These are phyloP conservation scores for Henckelia pumila DNA, from an alignment of 257 asterid genomes.

Conservation along the genomic window DNA sequence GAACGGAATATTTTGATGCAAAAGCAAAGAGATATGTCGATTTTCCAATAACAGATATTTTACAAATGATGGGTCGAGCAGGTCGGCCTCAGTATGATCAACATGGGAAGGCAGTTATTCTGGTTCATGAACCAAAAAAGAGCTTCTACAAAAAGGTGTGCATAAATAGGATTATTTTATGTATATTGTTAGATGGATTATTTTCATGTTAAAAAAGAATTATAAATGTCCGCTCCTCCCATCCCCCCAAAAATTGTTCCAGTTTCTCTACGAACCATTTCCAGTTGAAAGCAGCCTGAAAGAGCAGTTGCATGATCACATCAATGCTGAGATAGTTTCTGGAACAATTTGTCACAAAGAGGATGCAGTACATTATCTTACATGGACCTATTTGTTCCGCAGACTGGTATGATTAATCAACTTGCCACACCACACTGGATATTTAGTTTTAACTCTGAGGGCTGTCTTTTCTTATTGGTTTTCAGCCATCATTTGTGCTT, in stretches of 20 bases:
- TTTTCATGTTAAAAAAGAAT: slow-evolving; percentile 19
- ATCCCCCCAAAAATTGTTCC: slow-evolving; percentile 23
- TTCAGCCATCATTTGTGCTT: too few species aligned
- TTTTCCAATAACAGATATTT: slow-evolving; percentile 92
- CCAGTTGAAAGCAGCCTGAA: slow-evolving; percentile 99
- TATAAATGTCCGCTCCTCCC: slow-evolving; percentile 18
- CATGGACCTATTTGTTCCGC: slow-evolving; percentile 96
- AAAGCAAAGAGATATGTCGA: slow-evolving; percentile 91
- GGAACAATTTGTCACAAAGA: slow-evolving; percentile 90
- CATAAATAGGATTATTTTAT: slow-evolving; percentile 3
- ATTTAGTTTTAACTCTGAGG: slow-evolving; percentile 12
- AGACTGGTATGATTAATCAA: slow-evolving; percentile 69
- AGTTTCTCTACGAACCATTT: slow-evolving; percentile 98
- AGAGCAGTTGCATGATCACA: slow-evolving; percentile 92
- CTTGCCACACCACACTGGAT: slow-evolving; percentile 11
- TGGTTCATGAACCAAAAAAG: slow-evolving; percentile 97
- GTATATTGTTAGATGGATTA: slow-evolving; percentile 9
- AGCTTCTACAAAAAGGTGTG: slow-evolving; percentile 97
- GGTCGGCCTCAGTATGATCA: slow-evolving; percentile 99
- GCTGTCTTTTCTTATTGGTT: slow-evolving; percentile 15
- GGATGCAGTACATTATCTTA: slow-evolving; percentile 95
- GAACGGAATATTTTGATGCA: slow-evolving; percentile 93
- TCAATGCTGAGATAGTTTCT: slow-evolving; percentile 96
- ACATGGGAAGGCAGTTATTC: slow-evolving; percentile 98
- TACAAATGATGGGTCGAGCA: slow-evolving; percentile 99